phyloP scores from a whole-genome alignment of 345 rosid species.

The Sonneratia caseolaris region DNA sequence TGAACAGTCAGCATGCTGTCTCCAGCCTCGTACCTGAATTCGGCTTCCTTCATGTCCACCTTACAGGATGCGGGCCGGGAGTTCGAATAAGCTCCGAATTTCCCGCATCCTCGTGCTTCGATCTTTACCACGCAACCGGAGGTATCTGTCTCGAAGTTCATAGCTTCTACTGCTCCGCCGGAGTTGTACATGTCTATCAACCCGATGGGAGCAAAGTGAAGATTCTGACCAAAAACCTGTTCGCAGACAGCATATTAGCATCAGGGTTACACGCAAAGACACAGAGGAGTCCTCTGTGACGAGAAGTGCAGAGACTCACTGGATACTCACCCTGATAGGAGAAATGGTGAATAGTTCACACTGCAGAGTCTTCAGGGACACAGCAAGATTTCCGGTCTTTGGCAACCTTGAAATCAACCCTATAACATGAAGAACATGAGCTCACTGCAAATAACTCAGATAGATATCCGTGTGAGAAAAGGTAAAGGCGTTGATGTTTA shows the following conservation, averaged over 20 bases:
- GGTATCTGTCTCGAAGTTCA: constrained; percentile 15
- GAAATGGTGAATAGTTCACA: constrained; percentile 42
- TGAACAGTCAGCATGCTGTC: constrained; percentile 38
- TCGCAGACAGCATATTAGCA: neutral
- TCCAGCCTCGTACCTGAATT: constrained; percentile 29
- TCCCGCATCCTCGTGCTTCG: constrained; percentile 36
- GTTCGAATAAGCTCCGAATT: constrained; percentile 48
- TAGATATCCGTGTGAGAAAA: neutral
- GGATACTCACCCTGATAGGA: constrained; percentile 33
- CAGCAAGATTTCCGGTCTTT: constrained; percentile 26
- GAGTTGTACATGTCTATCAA: constrained; percentile 23
- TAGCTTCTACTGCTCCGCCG: constrained; percentile 46
- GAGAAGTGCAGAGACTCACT: neutral
- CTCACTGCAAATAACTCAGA: neutral
- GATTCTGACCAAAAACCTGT: constrained; percentile 26
- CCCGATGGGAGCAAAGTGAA: constrained; percentile 26
- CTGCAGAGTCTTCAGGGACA: constrained; percentile 29
- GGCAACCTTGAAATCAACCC: constrained; percentile 28
- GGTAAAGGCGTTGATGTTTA: constrained; percentile 8
- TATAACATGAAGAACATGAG: constrained; percentile 12
- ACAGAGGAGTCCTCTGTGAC: neutral
- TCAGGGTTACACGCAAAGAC: neutral
- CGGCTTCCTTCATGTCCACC: constrained; percentile 36
- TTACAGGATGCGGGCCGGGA: constrained; percentile 32
- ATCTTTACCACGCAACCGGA: constrained; percentile 18